Base-by-base conservation (phyloP, 768 basidiomycete species). In the Phlebiopsis gigantea region DNA sequence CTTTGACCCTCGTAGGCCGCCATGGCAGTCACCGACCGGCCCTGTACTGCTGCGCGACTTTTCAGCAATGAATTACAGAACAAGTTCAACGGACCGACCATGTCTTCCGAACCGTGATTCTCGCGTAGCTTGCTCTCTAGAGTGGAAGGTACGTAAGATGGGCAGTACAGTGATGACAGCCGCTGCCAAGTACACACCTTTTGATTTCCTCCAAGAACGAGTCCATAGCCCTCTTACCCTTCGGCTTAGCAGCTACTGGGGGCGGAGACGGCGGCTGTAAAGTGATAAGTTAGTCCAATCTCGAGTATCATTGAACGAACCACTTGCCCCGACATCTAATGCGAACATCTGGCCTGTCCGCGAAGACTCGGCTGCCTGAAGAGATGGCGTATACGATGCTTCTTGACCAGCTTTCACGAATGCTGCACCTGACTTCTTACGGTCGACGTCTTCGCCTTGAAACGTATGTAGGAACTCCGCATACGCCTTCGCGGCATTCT, bases 151-250 rank as follows among this genome's bases (percentile, higher is more conserved):
- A 39, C 3, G 34, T 17, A 39, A 39, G 17, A 3, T 17, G 2
- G 34, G 34, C 12, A 17, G 8, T 3, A 4, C 17, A 39, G 8
- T 39, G 17, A 10, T 39, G 34, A 17, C 34, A 39, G 41, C 24
- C 7, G 10, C 8, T 5, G 22, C 25, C 22, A 17, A 17, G 8
- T 41, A 56, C 76, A 21, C 46, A 89, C 96, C 83, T 83, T 74
- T 98, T 98, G 57, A 99, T 92, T 74, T 99, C 94, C 65, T 97
- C 94, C 50, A 99, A 75, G 68, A 98, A 99, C 1, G 87, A 72
- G 71, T 98, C 95, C 93, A 98, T 98, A 1, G 90, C 93, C 50
- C 96, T 83, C 69, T 93, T 97, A 2, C 97, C 97, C 69, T 93
- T 97, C 0, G 90, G 86, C 67, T 85, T 93, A 0, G 85, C 80